Conservation (phyloP, 139 green algal species). For the Chlamydomonas asymmetrica region DNA sequence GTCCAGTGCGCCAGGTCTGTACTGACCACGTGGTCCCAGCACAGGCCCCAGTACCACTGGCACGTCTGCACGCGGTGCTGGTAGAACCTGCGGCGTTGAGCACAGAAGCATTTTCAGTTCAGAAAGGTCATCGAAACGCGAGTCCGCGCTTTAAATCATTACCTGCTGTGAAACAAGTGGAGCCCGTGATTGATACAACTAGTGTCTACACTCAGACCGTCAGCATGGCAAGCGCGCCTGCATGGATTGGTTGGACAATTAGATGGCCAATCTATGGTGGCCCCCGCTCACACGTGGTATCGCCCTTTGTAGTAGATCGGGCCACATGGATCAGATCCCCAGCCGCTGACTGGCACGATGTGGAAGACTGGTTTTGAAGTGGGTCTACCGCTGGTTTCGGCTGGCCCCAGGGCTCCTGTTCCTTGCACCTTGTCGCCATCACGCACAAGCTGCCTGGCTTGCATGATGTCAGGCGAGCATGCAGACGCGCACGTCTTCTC, state of each 20-base stretch:
- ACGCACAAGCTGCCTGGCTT: background rate
- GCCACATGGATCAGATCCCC: slow-evolving; percentile 77
- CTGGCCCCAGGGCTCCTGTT: background rate
- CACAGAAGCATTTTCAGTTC: background rate
- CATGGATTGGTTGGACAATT: background rate
- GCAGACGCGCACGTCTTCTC: too few species aligned
- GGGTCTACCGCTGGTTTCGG: background rate
- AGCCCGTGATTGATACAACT: background rate
- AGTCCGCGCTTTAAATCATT: background rate
- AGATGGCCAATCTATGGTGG: background rate
- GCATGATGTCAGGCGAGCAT: too few species aligned
- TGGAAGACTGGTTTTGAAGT: slow-evolving; percentile 57
- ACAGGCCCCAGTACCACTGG: slow-evolving; percentile 83
- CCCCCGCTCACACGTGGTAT: slow-evolving; percentile 44
- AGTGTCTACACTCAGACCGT: background rate
- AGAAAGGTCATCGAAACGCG: background rate
- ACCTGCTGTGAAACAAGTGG: background rate
- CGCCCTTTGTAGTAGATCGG: slow-evolving; percentile 54
- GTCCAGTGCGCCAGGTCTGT: slow-evolving; percentile 75
- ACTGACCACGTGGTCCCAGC: slow-evolving; percentile 81
- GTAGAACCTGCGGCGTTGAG: slow-evolving; percentile 36
- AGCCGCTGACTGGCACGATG: slow-evolving; percentile 53
- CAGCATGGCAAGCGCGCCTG: background rate
- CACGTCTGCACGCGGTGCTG: slow-evolving; percentile 69
- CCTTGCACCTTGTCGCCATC: background rate